phyloP scores from a whole-genome alignment of 768 basidiomycete genomes.

The Terana coerulea region DNA sequence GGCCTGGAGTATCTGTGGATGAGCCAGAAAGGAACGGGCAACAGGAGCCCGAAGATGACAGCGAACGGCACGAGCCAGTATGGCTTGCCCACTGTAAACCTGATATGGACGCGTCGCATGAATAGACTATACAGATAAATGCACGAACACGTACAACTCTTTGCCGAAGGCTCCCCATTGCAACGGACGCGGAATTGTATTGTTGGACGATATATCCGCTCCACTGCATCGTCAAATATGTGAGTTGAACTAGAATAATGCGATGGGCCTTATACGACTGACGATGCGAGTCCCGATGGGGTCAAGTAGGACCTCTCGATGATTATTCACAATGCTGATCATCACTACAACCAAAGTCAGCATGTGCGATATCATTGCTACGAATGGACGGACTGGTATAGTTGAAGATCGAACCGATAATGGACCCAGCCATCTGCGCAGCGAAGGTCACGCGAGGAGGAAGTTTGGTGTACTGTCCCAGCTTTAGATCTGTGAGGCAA shows the following conservation, averaged over 20 bases:
- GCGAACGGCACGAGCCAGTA: conserved; percentile 45
- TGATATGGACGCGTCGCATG: background rate
- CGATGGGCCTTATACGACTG: conserved; percentile 11
- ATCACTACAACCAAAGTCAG: conserved; percentile 33
- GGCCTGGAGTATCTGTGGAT: conserved; percentile 35
- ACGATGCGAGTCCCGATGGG: conserved; percentile 47
- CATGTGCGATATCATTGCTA: background rate
- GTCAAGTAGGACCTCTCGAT: conserved; percentile 42
- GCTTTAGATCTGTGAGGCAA: conserved; percentile 36
- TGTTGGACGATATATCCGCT: conserved; percentile 51
- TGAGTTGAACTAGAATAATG: background rate
- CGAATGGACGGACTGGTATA: conserved; percentile 37
- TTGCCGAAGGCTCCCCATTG: conserved; percentile 52
- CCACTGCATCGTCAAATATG: conserved; percentile 28
- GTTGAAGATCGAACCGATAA: conserved; percentile 48
- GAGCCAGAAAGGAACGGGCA: conserved; percentile 47
- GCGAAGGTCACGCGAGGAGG: conserved; percentile 46
- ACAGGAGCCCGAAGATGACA: conserved; percentile 47
- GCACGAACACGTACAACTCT: conserved; percentile 35
- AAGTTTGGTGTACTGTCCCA: conserved; percentile 53
- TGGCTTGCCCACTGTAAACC: conserved; percentile 42
- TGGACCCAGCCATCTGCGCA: conserved; percentile 45
- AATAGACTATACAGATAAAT: background rate
- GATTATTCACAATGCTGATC: conserved; percentile 41
- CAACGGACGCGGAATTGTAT: conserved; percentile 50